Base-by-base conservation (phyloP, 805 yeast genomes). In the Scheffersomyces lignosus region DNA sequence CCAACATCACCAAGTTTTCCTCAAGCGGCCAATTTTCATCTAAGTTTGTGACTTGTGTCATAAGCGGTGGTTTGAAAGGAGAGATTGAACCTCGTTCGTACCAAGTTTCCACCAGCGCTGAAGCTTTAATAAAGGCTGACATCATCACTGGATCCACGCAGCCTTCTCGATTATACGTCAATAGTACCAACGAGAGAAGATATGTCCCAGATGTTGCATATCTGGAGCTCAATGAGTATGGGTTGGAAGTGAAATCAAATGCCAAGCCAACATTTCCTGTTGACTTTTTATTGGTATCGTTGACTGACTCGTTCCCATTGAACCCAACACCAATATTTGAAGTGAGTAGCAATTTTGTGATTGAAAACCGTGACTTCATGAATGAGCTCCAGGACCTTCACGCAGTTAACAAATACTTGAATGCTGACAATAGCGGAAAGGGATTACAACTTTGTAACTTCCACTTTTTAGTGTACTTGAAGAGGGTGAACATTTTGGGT, bases 161-260 rank as follows among this genome's bases (percentile, higher is more conserved):
- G 54, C 97, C 99, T 0, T 80, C 89, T 15, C 80, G 83, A 70
- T 81, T 91, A 56, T 83, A 80, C 49, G 81, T 93, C 45, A 84
- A 87, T 53, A 83, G 79, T 18, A 81, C 87, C n/a, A 77, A 78
- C 27, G 71, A 75, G 14, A 74, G 71, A 7, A 74, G 96, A 38
- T 93, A 91, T 49, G 98, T 93, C 12, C 99, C 99, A 0, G 99
- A 93, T 44, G 83, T 93, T 17, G 86, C 87, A 53, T 93, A 84
- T 70, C 80, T 81, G 60, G 81, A 78, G 56, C 75, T 78, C 41
- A 93, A 93, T 56, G 97, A 93, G 63, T 93, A 93, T 62, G 87
- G 87, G 3, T 66, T 88, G 20, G 80, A 87, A 25, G 95, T 93
- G n/a, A 88, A 88, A 51, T 78, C 80, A 28, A 84, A 87, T 54